A percentile compares a stretch with the other conserved stretches of the same genome.
Conservation (phyloP, 1,284 basidiomycete genomes). For the Meripilus lineatus region DNA sequence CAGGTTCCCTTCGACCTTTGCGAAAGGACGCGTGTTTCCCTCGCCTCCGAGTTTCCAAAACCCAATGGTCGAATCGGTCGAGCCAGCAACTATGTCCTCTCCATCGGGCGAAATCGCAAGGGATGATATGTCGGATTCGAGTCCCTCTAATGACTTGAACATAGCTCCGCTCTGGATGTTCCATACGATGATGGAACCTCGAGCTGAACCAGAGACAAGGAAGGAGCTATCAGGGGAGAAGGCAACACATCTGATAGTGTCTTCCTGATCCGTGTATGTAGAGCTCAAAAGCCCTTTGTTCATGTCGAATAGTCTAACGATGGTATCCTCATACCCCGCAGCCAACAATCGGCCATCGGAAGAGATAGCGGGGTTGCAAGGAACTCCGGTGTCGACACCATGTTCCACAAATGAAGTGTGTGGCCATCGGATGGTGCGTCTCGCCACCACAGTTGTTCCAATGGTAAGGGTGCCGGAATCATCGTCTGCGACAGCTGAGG, state of each 20-base stretch:
- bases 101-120: conserved; percentile 19
- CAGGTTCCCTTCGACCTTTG: not conserved
- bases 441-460: too few species aligned
- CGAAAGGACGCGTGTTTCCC: not conserved
- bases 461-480: too few species aligned
- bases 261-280: conserved; percentile 13
- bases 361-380: conserved; percentile 3
- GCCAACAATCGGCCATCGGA: conserved; percentile 1
- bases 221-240: conserved; percentile 20
- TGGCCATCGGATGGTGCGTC: too few species aligned
- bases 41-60: conserved; percentile 12
- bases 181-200: conserved; percentile 19
- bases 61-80: conserved; percentile 11
- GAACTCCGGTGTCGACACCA: not conserved
- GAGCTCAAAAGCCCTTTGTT: conserved; percentile 1
- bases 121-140: conserved; percentile 6
- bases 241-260: conserved; percentile 12
- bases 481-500: too few species aligned
- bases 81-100: conserved; percentile 14
- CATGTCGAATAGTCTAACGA: conserved; percentile 9
- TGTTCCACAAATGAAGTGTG: conserved; percentile 3
- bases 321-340: conserved; percentile 7
- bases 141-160: not conserved
- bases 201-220: conserved; percentile 16
- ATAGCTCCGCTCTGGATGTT: conserved; percentile 7